phyloP scores from a whole-genome alignment of 2,329 filamentous ascomycete species.

The Paraphaeosphaeria sporulosa region DNA sequence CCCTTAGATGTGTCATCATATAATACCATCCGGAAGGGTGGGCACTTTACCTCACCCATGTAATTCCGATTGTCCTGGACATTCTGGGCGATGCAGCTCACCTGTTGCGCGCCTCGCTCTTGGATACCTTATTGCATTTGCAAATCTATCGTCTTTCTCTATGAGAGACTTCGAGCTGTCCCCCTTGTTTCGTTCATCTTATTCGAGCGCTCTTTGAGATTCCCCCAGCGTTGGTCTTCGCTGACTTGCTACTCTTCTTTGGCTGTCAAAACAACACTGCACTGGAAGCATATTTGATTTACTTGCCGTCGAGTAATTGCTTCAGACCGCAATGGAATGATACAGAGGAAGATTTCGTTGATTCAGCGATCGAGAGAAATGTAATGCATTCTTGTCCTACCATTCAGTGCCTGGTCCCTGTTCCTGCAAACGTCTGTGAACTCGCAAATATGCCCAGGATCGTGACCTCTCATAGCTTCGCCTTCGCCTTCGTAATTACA shows the following conservation, averaged over 20 bases:
- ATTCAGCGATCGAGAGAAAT: background rate
- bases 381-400: background rate
- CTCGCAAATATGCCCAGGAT: background rate
- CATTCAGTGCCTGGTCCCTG: background rate
- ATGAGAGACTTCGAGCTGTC: background rate
- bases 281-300: background rate
- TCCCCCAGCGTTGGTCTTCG: constrained; percentile 15
- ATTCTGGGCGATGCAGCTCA: constrained; percentile 13
- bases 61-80: constrained; percentile 18
- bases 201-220: constrained; percentile 27
- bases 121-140: background rate
- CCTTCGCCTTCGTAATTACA: constrained; percentile 7
- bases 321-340: background rate
- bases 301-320: background rate
- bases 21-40: constrained; percentile 17
- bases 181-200: constrained; percentile 8
- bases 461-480: constrained; percentile 11
- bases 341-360: background rate
- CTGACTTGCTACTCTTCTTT: background rate
- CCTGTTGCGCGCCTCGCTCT: background rate
- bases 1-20: constrained; percentile 17
- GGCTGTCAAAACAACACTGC: background rate
- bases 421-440: background rate
- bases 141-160: background rate
- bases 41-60: constrained; percentile 1